These are phyloP conservation scores for Lachnellula suecica DNA, from an alignment of 2,329 filamentous ascomycete genomes.

Conservation along the genomic window DNA sequence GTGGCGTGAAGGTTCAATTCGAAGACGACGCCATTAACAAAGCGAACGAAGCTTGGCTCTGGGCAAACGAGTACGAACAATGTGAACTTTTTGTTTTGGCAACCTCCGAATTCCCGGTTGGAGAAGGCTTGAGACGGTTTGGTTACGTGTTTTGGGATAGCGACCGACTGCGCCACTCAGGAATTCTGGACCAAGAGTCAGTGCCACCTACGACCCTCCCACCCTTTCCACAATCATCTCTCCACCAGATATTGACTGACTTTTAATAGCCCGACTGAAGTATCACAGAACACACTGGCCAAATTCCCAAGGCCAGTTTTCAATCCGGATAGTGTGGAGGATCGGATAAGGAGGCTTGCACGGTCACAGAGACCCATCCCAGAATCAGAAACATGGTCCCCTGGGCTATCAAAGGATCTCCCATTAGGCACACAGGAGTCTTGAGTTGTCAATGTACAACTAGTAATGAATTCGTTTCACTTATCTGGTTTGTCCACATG, in stretches of 20 bases:
- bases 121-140: background rate
- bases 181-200: background rate
- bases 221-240: no score
- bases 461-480: no score
- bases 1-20: background rate
- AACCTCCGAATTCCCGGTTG: background rate
- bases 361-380: background rate
- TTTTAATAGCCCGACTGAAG: background rate
- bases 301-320: background rate
- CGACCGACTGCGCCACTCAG: background rate
- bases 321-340: background rate
- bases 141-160: slow-evolving; percentile 4
- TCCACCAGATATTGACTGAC: background rate
- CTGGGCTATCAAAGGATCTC: no score
- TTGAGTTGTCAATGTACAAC: no score
- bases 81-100: background rate
- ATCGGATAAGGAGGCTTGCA: background rate
- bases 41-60: slow-evolving; percentile 4
- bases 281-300: background rate
- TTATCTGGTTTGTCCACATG: no score
- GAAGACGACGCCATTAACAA: background rate
- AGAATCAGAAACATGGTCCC: background rate
- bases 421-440: no score
- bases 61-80: slow-evolving; percentile 3
- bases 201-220: background rate